phyloP scores from a whole-genome alignment of 441 rosid species.

The Erodium texanum region DNA sequence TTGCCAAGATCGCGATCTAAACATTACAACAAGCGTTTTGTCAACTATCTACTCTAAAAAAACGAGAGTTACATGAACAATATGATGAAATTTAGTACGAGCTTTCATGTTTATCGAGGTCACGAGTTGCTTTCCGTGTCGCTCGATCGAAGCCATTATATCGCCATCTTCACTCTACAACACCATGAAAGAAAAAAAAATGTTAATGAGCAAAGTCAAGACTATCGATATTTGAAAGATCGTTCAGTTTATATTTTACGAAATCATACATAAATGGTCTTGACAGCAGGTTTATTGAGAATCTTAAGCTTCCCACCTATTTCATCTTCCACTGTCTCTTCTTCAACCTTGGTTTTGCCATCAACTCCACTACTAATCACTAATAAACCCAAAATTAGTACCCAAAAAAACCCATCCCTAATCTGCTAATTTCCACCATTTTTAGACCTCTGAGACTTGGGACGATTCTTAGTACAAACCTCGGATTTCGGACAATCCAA shows the following conservation, averaged over 20 bases:
- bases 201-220: too few relatives aligned
- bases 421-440: neutral
- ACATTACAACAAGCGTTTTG: neutral
- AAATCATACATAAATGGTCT: slow-evolving; percentile 28
- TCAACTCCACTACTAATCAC: slow-evolving; percentile 17
- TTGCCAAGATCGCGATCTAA: slow-evolving; percentile 5
- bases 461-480: too few relatives aligned
- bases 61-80: neutral
- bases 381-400: slow-evolving; percentile 8
- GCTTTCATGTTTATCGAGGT: slow-evolving; percentile 37
- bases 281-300: slow-evolving; percentile 40
- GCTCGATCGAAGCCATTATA: slow-evolving; percentile 41
- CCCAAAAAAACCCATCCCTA: slow-evolving; percentile 7
- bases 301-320: slow-evolving; percentile 28
- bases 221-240: too few relatives aligned
- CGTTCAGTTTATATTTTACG: neutral
- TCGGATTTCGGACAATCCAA: too few relatives aligned
- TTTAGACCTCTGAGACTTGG: neutral
- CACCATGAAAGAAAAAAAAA: too few relatives aligned
- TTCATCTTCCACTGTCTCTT: slow-evolving; percentile 1
- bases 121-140: too few relatives aligned
- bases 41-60: too few relatives aligned
- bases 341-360: slow-evolving; percentile 17
- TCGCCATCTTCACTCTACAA: slow-evolving; percentile 45
- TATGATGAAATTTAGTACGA: slow-evolving; percentile 39